Base-by-base conservation (phyloP, 345 rosid species). In the Clausena lansium region DNA sequence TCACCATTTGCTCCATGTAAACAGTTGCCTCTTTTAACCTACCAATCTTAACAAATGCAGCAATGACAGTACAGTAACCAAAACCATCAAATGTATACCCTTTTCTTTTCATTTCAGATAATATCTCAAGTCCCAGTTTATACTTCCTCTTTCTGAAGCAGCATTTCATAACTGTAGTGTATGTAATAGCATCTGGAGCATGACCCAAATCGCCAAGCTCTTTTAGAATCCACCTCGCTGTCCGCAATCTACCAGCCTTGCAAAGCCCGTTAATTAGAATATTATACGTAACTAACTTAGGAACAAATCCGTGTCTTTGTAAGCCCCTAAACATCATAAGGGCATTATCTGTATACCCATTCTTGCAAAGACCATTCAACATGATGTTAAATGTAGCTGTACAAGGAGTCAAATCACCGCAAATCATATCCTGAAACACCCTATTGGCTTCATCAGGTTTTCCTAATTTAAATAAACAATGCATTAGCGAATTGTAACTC, bases 401-500 rank as follows among this genome's bases (percentile, higher is more conserved):
- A 76, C 86, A 81, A 15, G 94, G 94, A 0, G 47, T 33, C 9
- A 88, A 30, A 45, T 83, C 85, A 1, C 73, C 73, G 0, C 74
- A 57, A 75, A 92, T 80, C 80, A 91, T 80, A 59, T 86, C 86
- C 36, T 27, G 58, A 73, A 90, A 89, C 70, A 94, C 84, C 71
- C 79, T 83, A 73, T 87, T 84, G 5, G 97, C 97, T 75, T 88
- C 90, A 9, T 89, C 92, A 0, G 90, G 91, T 39, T 82, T 88
- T 8, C 95, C 97, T 55, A 86, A 19, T 76, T 87, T 88, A 78
- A 94, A 91, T 75, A 91, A 83, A 74, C 95, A 88, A 76, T 89
- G 91, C 97, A 92, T 94, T 81, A 95, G 75, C 74, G 90, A 86
- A 76, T 95, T 95, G 67, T 89, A 95, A 82, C 91, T 94, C 93